Evolutionary conservation across 495 filamentous ascomycete genomes (phyloP), one percentile per base, ranked within the genome.

Genomic region (Usnea hakonensis): DNA sequence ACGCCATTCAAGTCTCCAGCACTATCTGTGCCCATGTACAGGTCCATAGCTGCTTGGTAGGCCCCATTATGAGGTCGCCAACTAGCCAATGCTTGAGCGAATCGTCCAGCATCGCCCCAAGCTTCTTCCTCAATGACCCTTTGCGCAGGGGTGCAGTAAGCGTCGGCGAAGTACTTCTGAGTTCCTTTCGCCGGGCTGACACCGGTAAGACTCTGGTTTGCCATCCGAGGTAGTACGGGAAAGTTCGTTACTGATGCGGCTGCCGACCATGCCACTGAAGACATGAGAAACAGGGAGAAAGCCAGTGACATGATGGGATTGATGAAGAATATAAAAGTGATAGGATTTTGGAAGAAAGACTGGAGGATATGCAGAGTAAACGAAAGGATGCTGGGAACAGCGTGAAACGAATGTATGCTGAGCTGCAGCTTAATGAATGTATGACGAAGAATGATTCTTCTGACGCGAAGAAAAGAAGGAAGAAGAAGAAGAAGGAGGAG

Each of bases 11-110:
- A 26, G 13, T 1, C 32, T 3, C 54, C 33, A 2, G 19, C 7
- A 11, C 40, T 44, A 52, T 60, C 57, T 0, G 8, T 60, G 38
- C 57, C 57, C 57, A 60, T 60, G 8, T 50, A 60, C 17, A 60
- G 16, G n/a, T 60, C 57, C 57, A 60, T 60, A 11, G 57, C 44
- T 17, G 35, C 13, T 10, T 60, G 57, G 37, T 43, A 60, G 26
- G 11, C 30, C 0, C 40, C 17, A 16, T 60, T 60, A 32, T n/a
- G n/a, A n/a, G 40, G 36, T 5, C 13, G 57, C 57, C 57, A 60
- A 21, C 36, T 38, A 21, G 57, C 57, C 54, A 57, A 38, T 8
- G 54, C 33, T 19, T 37, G n/a, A 23, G 54, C 54, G 33, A 37
- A 57, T 9, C 7, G 19, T 9, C 9, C 23, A 23, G 54, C 54